Evolutionary conservation across 257 asterid genomes (phyloP).

Genomic region (Phtheirospermum japonicum): DNA sequence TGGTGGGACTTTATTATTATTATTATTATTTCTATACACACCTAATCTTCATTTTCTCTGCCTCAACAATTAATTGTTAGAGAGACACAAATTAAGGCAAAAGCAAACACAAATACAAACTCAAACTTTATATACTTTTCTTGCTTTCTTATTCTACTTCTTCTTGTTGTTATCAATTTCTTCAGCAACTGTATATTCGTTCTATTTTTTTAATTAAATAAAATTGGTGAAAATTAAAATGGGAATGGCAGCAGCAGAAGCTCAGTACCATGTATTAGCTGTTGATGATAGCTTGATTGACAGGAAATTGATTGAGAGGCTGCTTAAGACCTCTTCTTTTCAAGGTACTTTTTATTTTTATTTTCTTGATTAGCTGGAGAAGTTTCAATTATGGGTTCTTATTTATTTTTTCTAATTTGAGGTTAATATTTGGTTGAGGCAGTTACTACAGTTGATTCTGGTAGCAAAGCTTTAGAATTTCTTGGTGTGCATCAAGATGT

Average conservation of each 20-base stretch:
- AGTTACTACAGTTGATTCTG: conserved; percentile 67
- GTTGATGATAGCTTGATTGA: conserved; percentile 62
- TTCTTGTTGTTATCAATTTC: not conserved
- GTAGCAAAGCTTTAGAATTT: conserved; percentile 51
- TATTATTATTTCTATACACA: conserved; percentile 24
- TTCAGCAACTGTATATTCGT: not conserved
- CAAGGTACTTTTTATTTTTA: conserved; percentile 35
- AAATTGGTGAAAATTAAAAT: conserved; percentile 10
- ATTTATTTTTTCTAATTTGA: not conserved
- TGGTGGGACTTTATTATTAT: conserved; percentile 39
- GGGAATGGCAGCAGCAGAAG: conserved; percentile 48
- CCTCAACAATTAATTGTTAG: too few relatives aligned
- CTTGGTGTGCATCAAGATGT: conserved; percentile 45
- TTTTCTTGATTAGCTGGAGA: conserved; percentile 14
- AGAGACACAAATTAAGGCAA: too few relatives aligned
- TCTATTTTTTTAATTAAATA: not conserved
- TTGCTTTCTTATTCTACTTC: not conserved
- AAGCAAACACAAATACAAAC: conserved; percentile 22
- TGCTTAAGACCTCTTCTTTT: conserved; percentile 53
- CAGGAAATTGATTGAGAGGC: conserved; percentile 58
- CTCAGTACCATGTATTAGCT: conserved; percentile 58
- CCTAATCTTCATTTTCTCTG: too few relatives aligned
- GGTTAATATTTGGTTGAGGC: conserved; percentile 23
- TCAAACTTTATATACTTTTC: not conserved
- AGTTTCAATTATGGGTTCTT: not conserved